Evolutionary conservation across 306 rosid genomes (phyloP).

Genomic region (Sechiopsis laciniata): DNA sequence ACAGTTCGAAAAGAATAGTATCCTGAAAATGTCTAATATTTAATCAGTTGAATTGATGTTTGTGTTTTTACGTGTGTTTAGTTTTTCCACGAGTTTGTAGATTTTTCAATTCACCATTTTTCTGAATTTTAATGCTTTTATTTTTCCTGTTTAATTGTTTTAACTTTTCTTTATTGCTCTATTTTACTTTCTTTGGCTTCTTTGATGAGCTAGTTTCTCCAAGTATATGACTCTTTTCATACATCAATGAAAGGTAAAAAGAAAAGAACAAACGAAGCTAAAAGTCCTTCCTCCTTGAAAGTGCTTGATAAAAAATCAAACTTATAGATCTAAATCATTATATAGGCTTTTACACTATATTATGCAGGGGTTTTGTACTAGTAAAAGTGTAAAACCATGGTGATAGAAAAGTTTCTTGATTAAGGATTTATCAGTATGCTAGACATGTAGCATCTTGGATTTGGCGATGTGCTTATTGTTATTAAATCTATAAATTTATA

Average conservation of each 20-base stretch:
- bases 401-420: neutral
- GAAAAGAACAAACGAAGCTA: neutral
- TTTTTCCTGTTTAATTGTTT: no score
- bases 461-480: neutral
- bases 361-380: constrained; percentile 3
- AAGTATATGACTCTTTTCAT: no score
- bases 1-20: neutral
- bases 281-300: neutral
- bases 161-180: no score
- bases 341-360: neutral
- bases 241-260: no score
- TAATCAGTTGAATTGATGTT: neutral
- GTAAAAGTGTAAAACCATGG: neutral
- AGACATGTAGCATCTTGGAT: neutral
- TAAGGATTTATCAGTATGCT: neutral
- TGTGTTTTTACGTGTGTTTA: neutral
- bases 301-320: neutral
- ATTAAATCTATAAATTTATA: neutral
- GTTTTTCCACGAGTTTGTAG: neutral
- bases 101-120: no score
- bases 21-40: neutral
- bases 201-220: no score
- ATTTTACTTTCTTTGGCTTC: no score
- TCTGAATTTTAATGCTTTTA: no score
- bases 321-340: neutral